phyloP scores from a whole-genome alignment of 2,329 filamentous ascomycete species.

The Aureobasidium pullulans region DNA sequence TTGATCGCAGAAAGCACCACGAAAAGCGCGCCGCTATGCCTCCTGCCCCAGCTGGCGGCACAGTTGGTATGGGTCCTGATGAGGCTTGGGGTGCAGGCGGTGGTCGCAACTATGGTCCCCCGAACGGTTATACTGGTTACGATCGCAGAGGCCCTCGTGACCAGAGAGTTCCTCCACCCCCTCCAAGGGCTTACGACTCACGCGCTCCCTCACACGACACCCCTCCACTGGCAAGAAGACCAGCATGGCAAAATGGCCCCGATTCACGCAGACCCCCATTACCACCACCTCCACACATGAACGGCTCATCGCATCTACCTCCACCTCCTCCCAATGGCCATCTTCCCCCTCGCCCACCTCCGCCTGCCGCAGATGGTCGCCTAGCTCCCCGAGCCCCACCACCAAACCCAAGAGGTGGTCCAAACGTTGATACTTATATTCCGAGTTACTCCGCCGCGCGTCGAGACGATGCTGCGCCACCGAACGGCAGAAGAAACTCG shows the following conservation, averaged over 20 bases:
- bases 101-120: slow-evolving; percentile 21
- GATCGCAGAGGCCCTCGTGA: slow-evolving; percentile 23
- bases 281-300: slow-evolving; percentile 16
- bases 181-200: slow-evolving; percentile 24
- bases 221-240: slow-evolving; percentile 4
- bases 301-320: slow-evolving; percentile 12
- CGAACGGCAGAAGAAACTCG: slow-evolving; percentile 11
- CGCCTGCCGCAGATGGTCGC: slow-evolving; percentile 21
- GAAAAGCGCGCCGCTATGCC: slow-evolving; percentile 77
- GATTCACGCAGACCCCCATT: slow-evolving; percentile 18
- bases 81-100: slow-evolving; percentile 32
- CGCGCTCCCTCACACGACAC: slow-evolving; percentile 11
- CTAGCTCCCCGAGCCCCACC: slow-evolving; percentile 25
- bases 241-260: slow-evolving; percentile 18
- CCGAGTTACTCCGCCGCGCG: slow-evolving; percentile 31
- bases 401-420: slow-evolving; percentile 10
- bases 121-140: slow-evolving; percentile 23
- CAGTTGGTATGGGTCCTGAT: slow-evolving; percentile 66
- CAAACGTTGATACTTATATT: slow-evolving; percentile 37
- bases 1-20: slow-evolving; percentile 88
- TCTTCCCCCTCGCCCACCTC: slow-evolving; percentile 23
- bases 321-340: slow-evolving; percentile 19
- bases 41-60: slow-evolving; percentile 84
- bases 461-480: slow-evolving; percentile 17
- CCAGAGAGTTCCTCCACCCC: slow-evolving; percentile 31